Conservation (phyloP, 768 basidiomycete species). For the Tylopilus vinaceipallidus region DNA sequence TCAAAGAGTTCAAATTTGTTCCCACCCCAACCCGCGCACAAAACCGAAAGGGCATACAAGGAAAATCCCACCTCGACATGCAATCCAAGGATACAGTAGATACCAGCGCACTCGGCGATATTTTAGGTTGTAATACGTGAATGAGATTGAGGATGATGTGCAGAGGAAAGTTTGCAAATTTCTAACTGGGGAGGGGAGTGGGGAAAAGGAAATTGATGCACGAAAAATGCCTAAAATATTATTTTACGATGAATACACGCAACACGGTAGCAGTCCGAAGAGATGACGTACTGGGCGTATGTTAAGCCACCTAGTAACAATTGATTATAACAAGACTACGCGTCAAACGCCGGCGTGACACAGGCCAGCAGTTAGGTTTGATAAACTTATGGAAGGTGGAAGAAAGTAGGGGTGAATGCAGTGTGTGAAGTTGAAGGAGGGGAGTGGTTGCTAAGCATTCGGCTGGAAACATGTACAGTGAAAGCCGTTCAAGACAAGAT, state of each 20-base stretch:
- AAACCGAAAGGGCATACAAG: neutral
- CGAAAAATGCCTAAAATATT: neutral
- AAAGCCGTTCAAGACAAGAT: neutral
- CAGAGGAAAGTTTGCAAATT: neutral
- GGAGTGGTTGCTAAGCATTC: neutral
- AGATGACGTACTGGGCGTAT: conserved; percentile 10
- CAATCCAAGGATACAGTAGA: conserved; percentile 8
- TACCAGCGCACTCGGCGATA: conserved; percentile 12
- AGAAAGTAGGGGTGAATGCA: neutral
- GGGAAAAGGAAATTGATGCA: neutral
- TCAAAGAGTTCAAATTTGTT: no score
- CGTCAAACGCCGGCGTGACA: neutral
- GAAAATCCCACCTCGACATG: conserved; percentile 1
- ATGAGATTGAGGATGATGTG: neutral
- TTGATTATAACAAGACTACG: conserved; percentile 1
- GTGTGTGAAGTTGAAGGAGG: neutral
- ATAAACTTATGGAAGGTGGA: neutral
- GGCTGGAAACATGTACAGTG: conserved; percentile 7
- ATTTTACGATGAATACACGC: conserved; percentile 6
- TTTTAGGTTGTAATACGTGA: conserved; percentile 6
- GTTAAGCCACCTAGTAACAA: conserved; percentile 1
- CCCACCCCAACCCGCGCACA: neutral
- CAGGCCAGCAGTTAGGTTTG: neutral
- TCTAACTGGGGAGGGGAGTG: neutral
- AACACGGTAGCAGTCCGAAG: neutral